A percentile compares a stretch with the other conserved stretches of the same genome.
phyloP scores from a whole-genome alignment of 352 stramenopile genomes.

The Pythium aristosporum region DNA sequence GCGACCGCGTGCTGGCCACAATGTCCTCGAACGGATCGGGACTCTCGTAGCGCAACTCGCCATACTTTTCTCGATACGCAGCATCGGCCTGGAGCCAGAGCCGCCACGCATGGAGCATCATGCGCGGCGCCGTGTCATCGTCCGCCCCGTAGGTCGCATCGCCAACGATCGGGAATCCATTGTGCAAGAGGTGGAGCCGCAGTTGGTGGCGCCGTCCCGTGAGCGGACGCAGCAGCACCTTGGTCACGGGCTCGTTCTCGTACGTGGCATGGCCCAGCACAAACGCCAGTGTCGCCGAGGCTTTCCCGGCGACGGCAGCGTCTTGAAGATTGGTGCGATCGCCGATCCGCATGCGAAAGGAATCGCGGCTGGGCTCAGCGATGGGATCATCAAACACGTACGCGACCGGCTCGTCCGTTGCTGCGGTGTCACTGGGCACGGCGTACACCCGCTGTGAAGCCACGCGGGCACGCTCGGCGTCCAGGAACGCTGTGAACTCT shows the following conservation, averaged over 20 bases:
- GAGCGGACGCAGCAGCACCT: constrained; percentile 76
- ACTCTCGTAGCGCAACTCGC: constrained; percentile 62
- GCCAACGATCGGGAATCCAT: constrained; percentile 74
- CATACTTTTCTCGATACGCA: constrained; percentile 46
- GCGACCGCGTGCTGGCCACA: constrained; percentile 45
- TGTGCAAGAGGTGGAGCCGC: constrained; percentile 71
- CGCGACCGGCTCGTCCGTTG: constrained; percentile 46
- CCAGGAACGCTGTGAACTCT: constrained; percentile 56
- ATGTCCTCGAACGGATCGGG: constrained; percentile 67
- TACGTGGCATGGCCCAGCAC: constrained; percentile 65
- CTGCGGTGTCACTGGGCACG: constrained; percentile 8
- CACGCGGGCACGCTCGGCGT: constrained; percentile 41
- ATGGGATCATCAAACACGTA: constrained; percentile 83
- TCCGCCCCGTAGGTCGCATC: constrained; percentile 73
- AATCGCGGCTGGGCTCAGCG: constrained; percentile 51
- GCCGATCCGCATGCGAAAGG: constrained; percentile 74
- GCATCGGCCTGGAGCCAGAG: constrained; percentile 62
- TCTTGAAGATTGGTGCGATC: constrained; percentile 23
- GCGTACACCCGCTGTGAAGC: constrained; percentile 58
- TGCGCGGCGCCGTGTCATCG: constrained; percentile 63
- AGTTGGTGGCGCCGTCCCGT: constrained; percentile 85
- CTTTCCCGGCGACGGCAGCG: constrained; percentile 33
- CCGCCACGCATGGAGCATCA: constrained; percentile 85
- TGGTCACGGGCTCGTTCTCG: constrained; percentile 66
- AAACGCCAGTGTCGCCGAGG: constrained; percentile 74